phyloP scores from a whole-genome alignment of 352 stramenopile genomes.

The Pythium biforme region DNA sequence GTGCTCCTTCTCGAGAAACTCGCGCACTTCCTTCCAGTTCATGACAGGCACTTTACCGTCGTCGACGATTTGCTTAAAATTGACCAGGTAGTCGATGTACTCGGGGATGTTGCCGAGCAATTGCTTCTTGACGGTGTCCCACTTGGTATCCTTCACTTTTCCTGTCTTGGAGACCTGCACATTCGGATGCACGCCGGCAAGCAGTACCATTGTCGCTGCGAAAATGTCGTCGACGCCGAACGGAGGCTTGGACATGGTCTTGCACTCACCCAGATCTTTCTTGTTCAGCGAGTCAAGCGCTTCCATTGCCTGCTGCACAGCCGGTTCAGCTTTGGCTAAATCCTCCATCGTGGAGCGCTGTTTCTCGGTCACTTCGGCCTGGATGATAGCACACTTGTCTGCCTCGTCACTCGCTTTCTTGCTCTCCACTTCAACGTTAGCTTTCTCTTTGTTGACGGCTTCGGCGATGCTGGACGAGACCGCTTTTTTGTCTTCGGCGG shows the following conservation, averaged over 20 bases:
- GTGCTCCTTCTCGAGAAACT: constrained; percentile 92
- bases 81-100: constrained; percentile 94
- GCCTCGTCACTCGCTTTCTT: constrained; percentile 92
- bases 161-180: constrained; percentile 92
- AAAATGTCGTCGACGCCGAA: constrained; percentile 95
- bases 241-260: constrained; percentile 95
- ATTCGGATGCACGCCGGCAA: constrained; percentile 94
- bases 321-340: constrained; percentile 93
- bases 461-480: constrained; percentile 94
- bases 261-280: constrained; percentile 96
- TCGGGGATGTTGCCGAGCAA: constrained; percentile 94
- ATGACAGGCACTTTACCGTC: constrained; percentile 87
- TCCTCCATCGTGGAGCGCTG: constrained; percentile 87
- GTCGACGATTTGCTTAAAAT: constrained; percentile 94
- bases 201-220: constrained; percentile 90
- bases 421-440: constrained; percentile 94
- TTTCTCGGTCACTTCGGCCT: constrained; percentile 93
- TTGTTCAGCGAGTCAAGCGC: constrained; percentile 96
- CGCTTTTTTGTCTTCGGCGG: constrained; percentile 95
- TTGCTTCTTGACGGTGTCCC: constrained; percentile 95
- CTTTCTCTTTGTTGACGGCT: constrained; percentile 94
- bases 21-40: constrained; percentile 95
- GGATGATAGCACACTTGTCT: constrained; percentile 92
- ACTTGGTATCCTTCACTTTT: constrained; percentile 96
- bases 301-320: constrained; percentile 95